Base-by-base conservation (phyloP, 2,329 filamentous ascomycete species). In the Hypoxylon sp. region DNA sequence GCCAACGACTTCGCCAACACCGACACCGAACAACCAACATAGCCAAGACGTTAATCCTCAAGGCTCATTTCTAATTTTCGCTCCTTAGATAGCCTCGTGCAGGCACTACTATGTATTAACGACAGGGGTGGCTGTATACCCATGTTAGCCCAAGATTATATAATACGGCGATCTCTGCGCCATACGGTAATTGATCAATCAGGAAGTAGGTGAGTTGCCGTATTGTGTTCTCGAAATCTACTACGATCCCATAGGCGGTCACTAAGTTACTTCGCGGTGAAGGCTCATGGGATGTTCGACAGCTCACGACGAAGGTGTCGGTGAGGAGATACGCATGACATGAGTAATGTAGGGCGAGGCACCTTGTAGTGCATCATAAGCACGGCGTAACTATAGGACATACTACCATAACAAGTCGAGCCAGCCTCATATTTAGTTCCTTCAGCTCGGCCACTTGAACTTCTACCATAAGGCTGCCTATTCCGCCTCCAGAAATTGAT, bases 381-480 rank as follows among this genome's bases (percentile, higher is more conserved):
- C 59, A 63, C 62, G 58, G 62, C 58, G 49, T 51, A 65, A 55
- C 45, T 55, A 56, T 56, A 43, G 9, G 41, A 49, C 21, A n/a
- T 49, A 50, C 63, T 14, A 50, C 50, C 57, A 57, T 55, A 64
- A 64, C 51, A 52, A 59, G 36, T 62, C 64, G 38, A 67, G 64
- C 63, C 64, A 69, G 67, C 67, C 67, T 69, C 45, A 69, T 43
- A 51, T 21, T 58, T 28, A 23, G n/a, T 34, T 48, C 36, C 32
- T 34, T 67, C 60, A 62, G 51, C 64, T 69, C 57, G 48, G 49
- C 48, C 38, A 32, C n/a, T 56, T 55, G 14, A 19, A 45, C 28
- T n/a, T 56, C 38, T 17, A n/a, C 30, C 59, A 17, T 52, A 63
- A 34, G 32, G 45, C 52, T 49, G 45, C 13, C 9, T n/a, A 9